Percentiles rank a stretch among this genome's conserved stretches.
phyloP scores from a whole-genome alignment of 129 eudicot genomes.

The Flaveria bidentis region DNA sequence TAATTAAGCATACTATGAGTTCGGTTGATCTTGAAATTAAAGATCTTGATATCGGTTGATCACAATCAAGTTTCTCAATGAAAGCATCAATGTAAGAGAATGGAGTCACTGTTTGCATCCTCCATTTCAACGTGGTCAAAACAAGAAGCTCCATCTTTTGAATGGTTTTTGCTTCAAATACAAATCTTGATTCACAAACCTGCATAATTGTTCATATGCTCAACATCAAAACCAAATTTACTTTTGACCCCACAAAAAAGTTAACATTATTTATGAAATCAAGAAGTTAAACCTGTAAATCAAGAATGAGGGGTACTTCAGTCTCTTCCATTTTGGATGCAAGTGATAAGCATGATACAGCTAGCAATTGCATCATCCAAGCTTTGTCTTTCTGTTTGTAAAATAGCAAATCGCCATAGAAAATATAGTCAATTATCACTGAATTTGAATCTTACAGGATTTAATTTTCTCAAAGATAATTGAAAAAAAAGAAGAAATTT shows the following conservation, averaged over 20 bases:
- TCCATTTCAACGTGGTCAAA: constrained; percentile 75
- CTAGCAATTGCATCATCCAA: constrained; percentile 79
- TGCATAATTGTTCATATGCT: constrained; percentile 21
- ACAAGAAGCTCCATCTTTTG: constrained; percentile 84
- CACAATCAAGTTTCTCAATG: constrained; percentile 49
- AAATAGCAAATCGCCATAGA: not conserved
- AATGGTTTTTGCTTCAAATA: constrained; percentile 71
- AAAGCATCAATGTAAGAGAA: constrained; percentile 65
- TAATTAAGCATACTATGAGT: constrained; percentile 52
- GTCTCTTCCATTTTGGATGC: constrained; percentile 82
- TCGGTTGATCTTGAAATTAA: constrained; percentile 49
- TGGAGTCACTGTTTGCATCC: constrained; percentile 77
- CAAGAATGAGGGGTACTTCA: constrained; percentile 54
- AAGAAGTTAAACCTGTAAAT: constrained; percentile 55
- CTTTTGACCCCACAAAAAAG: constrained; percentile 1
- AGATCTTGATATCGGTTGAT: constrained; percentile 40
- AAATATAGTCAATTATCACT: constrained; percentile 13
- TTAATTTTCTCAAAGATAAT: not conserved
- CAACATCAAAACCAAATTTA: constrained; percentile 16
- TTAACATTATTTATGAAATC: constrained; percentile 3
- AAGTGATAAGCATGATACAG: constrained; percentile 62
- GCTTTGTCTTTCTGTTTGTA: constrained; percentile 49
- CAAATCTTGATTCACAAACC: constrained; percentile 58
- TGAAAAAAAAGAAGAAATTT: not conserved
- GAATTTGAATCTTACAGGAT: not conserved